Evolutionary conservation across 352 stramenopile genomes (phyloP).

Genomic region (Pythium utonaiense): DNA sequence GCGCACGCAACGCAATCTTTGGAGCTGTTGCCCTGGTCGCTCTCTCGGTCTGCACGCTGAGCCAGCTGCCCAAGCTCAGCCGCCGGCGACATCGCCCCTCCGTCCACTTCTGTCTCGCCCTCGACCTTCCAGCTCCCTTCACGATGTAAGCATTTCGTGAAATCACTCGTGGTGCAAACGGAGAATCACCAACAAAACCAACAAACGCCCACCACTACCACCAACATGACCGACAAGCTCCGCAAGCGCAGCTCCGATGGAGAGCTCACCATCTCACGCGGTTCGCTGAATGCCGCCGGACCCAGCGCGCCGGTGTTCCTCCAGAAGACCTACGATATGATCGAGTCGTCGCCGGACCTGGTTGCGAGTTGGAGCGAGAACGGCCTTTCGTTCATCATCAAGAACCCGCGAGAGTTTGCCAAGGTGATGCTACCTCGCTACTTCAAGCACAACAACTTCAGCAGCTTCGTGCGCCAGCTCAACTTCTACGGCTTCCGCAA

Average conservation of each 20-base stretch:
- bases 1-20: constrained; percentile 19
- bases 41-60: constrained; percentile 5
- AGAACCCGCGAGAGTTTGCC: constrained; percentile 89
- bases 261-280: constrained; percentile 22
- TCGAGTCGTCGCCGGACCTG: constrained; percentile 76
- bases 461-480: constrained; percentile 90
- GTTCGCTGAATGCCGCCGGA: background rate
- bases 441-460: constrained; percentile 96
- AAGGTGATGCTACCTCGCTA: constrained; percentile 89
- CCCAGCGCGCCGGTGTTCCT: constrained; percentile 75
- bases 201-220: constrained; percentile 6
- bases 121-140: background rate
- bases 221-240: constrained; percentile 24
- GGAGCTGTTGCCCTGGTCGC: constrained; percentile 9
- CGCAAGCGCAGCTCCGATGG: constrained; percentile 23
- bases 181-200: background rate
- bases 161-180: constrained; percentile 13
- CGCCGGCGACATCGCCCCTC: background rate
- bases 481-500: constrained; percentile 95
- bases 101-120: background rate
- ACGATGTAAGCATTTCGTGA: constrained; percentile 9
- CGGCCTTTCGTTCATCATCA: constrained; percentile 89
- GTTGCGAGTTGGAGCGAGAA: constrained; percentile 81
- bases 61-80: background rate
- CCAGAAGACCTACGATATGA: constrained; percentile 93